Conservation (phyloP, 345 rosid species). For the Aquilaria malaccensis region DNA sequence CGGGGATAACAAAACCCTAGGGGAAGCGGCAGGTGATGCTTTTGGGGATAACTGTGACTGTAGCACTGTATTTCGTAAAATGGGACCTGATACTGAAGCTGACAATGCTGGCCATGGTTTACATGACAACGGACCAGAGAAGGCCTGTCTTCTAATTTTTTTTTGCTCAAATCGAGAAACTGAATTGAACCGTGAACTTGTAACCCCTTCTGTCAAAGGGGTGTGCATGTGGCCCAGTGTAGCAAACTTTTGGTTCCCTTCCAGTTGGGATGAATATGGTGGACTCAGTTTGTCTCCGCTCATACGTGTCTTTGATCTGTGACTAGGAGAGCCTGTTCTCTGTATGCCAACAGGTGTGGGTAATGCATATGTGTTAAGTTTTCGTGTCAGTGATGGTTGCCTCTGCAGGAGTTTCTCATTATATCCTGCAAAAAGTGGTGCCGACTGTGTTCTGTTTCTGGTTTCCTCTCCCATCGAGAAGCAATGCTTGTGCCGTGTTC, state of each 20-base stretch:
- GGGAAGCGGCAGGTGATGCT: slow-evolving; percentile 43
- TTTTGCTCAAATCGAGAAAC: slow-evolving; percentile 27
- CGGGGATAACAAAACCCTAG: slow-evolving; percentile 62
- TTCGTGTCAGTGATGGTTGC: slow-evolving; percentile 43
- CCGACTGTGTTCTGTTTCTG: slow-evolving; percentile 47
- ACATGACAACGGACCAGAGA: slow-evolving; percentile 63
- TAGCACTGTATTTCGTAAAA: slow-evolving; percentile 38
- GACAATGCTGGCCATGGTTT: slow-evolving; percentile 14
- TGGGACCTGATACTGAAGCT: slow-evolving; percentile 27
- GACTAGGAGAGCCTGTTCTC: slow-evolving; percentile 31
- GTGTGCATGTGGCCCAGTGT: slow-evolving; percentile 38
- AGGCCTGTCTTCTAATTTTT: slow-evolving; percentile 53
- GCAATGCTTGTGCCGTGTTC: slow-evolving; percentile 23
- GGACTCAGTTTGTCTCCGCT: slow-evolving; percentile 23
- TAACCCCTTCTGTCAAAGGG: slow-evolving; percentile 46
- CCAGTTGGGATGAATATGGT: slow-evolving; percentile 73
- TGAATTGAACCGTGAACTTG: slow-evolving; percentile 35
- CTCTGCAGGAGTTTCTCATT: slow-evolving; percentile 44
- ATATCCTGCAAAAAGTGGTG: slow-evolving; percentile 54
- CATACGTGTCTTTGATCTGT: slow-evolving; percentile 19
- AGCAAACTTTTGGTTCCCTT: slow-evolving; percentile 31
- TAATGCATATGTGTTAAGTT: slow-evolving; percentile 61
- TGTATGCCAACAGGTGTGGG: slow-evolving; percentile 69
- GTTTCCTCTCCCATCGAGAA: slow-evolving; percentile 28
- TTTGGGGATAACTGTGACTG: slow-evolving; percentile 44